A percentile compares a stretch with the other conserved stretches of the same genome.
These are phyloP conservation scores for Pisolithus microcarpus DNA, from an alignment of 768 basidiomycete genomes.

Conservation along the genomic window DNA sequence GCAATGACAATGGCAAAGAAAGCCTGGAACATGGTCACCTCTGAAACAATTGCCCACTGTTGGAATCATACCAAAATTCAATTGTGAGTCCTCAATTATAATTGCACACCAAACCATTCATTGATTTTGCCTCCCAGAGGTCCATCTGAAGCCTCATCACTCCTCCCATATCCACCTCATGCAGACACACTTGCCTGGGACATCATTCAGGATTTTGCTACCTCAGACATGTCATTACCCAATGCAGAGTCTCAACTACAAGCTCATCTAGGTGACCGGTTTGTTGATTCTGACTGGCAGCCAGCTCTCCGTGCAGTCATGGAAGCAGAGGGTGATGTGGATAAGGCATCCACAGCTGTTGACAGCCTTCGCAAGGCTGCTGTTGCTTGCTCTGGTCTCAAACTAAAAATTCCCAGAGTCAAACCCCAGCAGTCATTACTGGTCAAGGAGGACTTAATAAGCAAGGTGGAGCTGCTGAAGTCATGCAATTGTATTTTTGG, in stretches of 20 bases:
- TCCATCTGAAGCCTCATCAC: too few relatives aligned
- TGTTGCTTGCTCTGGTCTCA: background rate
- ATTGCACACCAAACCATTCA: background rate
- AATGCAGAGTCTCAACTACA: constrained; percentile 7
- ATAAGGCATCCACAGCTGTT: background rate
- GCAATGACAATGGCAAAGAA: constrained; percentile 27
- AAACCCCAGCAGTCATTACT: background rate
- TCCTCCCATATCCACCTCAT: background rate
- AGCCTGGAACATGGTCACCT: constrained; percentile 26
- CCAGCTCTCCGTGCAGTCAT: constrained; percentile 6
- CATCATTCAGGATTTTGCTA: constrained; percentile 9
- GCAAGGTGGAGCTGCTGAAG: constrained; percentile 8
- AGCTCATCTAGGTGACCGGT: constrained; percentile 6
- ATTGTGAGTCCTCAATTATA: background rate
- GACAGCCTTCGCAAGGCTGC: too few relatives aligned
- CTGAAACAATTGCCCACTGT: constrained; percentile 29
- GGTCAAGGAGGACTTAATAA: constrained; percentile 7
- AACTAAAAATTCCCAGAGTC: background rate
- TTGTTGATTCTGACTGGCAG: constrained; percentile 1
- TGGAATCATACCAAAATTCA: constrained; percentile 29
- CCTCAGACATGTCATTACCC: constrained; percentile 9
- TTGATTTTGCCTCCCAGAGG: background rate
- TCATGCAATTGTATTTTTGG: constrained; percentile 9
- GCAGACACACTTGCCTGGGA: constrained; percentile 2
- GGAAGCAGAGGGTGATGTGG: constrained; percentile 4